Evolutionary conservation across 164 flowering plant species (phyloP), one percentile per base, ranked within the genome.

Genomic region (Magnolia sinica): DNA sequence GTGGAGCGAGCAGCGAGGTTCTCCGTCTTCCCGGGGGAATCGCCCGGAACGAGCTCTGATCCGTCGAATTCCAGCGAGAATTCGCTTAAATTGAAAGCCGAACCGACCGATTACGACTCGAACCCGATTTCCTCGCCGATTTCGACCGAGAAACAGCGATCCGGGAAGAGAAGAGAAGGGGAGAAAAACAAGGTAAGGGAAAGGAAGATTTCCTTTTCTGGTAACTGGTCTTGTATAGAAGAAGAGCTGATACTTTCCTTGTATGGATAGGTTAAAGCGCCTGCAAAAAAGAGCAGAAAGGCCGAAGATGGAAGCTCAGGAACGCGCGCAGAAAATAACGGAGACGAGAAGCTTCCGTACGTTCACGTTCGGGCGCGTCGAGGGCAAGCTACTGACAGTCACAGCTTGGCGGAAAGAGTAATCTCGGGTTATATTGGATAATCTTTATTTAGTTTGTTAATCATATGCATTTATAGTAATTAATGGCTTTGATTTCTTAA

Each of bases 321-420:
- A 63, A 23, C 70, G 7, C 61, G 45, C 22, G 74, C 22, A 45
- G 31, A 76, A 65, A 64, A 16, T 0, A 86, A 81, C 13, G 91
- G 87, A 22, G 85, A 86, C 3, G 95, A 93, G 83, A 87, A 89
- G 85, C 90, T 94, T 74, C 97, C 98, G 10, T 94, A 92, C 70
- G 98, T 94, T 70, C 97, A 94, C 74, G 98, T 94, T 68, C 88
- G 98, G 72, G 97, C 96, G 78, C 93, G 96, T 73, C 92, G 98
- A 4, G 98, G 98, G 52, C 90, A 94, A 81, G 98, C 98, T 11
- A 94, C 98, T 0, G 95, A 91, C 77, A 94, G 96, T 87, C 98
- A 94, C 78, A 94, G 98, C 90, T 84, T 94, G 78, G 98, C 98
- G 29, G 98, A 94, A 79, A 81, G 98, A 83, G 98, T 94, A 91